Evolutionary conservation across 768 basidiomycete genomes (phyloP).

Genomic region (Mycena belliarum): DNA sequence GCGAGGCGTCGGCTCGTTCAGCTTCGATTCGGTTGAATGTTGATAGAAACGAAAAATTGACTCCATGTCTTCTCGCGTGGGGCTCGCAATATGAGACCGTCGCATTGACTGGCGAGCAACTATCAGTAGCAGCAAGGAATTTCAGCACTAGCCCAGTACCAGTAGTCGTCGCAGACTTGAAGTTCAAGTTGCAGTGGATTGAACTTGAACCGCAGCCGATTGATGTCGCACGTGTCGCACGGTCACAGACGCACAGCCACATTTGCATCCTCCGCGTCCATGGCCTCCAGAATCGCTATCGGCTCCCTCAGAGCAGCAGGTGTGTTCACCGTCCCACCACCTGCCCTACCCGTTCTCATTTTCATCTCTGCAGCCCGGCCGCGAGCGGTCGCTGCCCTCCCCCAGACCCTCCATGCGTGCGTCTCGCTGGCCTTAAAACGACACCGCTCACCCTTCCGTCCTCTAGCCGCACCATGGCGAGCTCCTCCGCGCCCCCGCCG

Average conservation of each 20-base stretch:
- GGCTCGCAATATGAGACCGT: too few species aligned
- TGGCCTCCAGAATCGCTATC: constrained; percentile 75
- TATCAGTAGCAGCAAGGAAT: too few species aligned
- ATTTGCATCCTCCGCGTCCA: constrained; percentile 25
- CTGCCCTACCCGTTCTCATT: background rate
- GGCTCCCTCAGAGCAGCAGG: constrained; percentile 64
- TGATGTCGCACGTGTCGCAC: too few species aligned
- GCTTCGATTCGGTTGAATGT: too few species aligned
- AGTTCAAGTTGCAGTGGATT: too few species aligned
- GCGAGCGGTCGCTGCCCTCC: constrained; percentile 49
- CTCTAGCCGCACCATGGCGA: constrained; percentile 66
- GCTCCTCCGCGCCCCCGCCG: constrained; percentile 60
- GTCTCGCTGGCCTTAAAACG: constrained; percentile 23
- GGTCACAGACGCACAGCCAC: background rate
- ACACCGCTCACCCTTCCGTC: constrained; percentile 12
- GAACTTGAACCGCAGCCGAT: too few species aligned
- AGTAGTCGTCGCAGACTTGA: too few species aligned
- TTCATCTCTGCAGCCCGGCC: constrained; percentile 48
- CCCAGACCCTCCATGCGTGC: constrained; percentile 50
- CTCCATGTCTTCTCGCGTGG: too few species aligned
- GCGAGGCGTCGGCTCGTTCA: too few species aligned
- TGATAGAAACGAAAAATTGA: too few species aligned
- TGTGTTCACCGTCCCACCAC: constrained; percentile 30
- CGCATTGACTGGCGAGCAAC: too few species aligned
- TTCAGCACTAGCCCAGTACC: too few species aligned